phyloP scores from a whole-genome alignment of 106 monocot species.

The Agapanthus africanus region DNA sequence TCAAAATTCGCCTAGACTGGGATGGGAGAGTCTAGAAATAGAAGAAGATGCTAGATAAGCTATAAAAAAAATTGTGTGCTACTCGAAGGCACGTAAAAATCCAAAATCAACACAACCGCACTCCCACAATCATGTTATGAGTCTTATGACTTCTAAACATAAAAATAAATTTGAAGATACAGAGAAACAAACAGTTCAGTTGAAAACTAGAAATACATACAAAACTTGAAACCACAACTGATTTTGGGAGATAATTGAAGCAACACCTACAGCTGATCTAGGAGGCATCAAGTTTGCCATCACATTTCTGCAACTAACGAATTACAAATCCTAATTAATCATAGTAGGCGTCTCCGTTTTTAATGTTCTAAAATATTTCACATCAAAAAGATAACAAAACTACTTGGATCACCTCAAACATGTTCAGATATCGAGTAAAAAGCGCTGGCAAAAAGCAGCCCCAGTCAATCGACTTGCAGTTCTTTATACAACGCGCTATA shows the following conservation, averaged over 20 bases:
- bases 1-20: no score
- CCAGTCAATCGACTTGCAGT: conserved; percentile 76
- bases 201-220: not conserved
- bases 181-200: not conserved
- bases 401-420: conserved; percentile 80
- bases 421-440: conserved; percentile 74
- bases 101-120: no score
- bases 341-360: not conserved
- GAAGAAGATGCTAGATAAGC: no score
- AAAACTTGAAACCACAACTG: not conserved
- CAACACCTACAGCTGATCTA: not conserved
- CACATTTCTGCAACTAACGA: not conserved
- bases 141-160: no score
- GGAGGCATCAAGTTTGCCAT: conserved; percentile 1
- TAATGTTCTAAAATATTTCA: conserved; percentile 3
- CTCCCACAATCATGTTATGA: no score
- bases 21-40: no score
- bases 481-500: conserved; percentile 75
- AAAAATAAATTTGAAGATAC: not conserved
- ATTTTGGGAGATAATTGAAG: not conserved
- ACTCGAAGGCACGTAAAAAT: no score
- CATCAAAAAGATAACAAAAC: not conserved
- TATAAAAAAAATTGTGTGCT: no score
- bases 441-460: conserved; percentile 65
- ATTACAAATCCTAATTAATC: not conserved